Base-by-base conservation (phyloP, 163 green algal genomes). In the Chloromonas sp. region DNA sequence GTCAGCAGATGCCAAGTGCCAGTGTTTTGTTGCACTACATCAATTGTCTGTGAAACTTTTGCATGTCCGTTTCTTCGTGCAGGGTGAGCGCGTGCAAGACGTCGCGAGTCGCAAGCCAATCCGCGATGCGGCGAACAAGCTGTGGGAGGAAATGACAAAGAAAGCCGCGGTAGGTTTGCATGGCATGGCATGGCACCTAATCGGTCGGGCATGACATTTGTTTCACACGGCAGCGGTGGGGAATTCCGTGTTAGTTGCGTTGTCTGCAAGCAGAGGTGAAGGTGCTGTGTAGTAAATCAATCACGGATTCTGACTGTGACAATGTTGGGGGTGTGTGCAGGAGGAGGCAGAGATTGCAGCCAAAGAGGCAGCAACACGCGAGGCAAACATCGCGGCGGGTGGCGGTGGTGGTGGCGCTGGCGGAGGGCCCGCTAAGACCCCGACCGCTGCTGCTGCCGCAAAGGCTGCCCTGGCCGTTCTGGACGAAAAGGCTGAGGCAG, bases 21-120 rank as follows among this genome's bases (percentile, higher is more conserved):
- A 76, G 66, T 8, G 8, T 11, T 76, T 8, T 76, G 66, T 76
- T 8, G 8, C 66, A 36, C 36, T 36, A 36, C 36, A 36, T 36
- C 36, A 36, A 36, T 36, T 36, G 36, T 36, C 36, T 36, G 36
- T 36, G 36, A 36, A 36, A 36, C 36, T 36, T 36, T 36, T 36
- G 36, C 36, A 36, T 36, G 66, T 11, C 66, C 71, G 71, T 59
- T 58, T 14, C 2, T 36, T 14, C 13, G 13, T 36, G 71, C 71
- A 79, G 82, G 66, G 85, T 59, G 87, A 83, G 15, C 87, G 91
- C 2, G 81, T 95, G 1, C 82, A 83, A 1, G 91, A 94, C 60
- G 87, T 93, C 15, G 88, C 84, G 14, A 82, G 80, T 8, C 85
- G 90, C 58, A 81, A 86, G 87, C 83, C 86, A 0, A 79, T 79